Conservation (phyloP, 805 yeast species). For the Lipomyces anomalus region DNA sequence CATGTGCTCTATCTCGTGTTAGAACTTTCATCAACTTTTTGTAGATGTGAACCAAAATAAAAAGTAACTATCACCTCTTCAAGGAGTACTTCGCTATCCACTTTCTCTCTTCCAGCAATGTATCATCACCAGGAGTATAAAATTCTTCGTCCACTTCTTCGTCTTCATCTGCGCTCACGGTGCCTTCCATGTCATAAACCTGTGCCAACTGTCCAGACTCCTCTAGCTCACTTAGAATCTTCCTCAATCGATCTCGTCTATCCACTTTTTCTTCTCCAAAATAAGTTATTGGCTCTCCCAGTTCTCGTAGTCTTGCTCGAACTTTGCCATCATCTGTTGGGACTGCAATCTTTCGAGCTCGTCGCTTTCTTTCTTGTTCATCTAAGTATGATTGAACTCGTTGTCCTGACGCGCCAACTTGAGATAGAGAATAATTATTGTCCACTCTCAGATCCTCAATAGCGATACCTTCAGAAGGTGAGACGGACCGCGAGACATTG, state of each 20-base stretch:
- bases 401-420: conserved; percentile 5
- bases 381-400: conserved; percentile 18
- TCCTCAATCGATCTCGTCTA: conserved; percentile 55
- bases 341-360: conserved; percentile 31
- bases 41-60: not conserved
- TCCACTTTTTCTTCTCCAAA: conserved; percentile 57
- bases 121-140: conserved; percentile 69
- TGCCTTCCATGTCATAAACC: conserved; percentile 25
- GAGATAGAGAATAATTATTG: conserved; percentile 12
- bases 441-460: conserved; percentile 17
- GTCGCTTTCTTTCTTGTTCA: conserved; percentile 12
- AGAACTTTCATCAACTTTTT: not conserved
- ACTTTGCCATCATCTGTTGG: conserved; percentile 70
- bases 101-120: conserved; percentile 48
- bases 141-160: conserved; percentile 70
- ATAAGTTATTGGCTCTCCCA: conserved; percentile 53
- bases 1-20: too few species aligned
- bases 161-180: conserved; percentile 34
- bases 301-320: conserved; percentile 39
- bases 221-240: conserved; percentile 37
- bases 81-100: conserved; percentile 51
- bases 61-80: too few species aligned
- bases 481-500: conserved; percentile 14
- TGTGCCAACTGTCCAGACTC: conserved; percentile 15
- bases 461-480: conserved; percentile 10